Conservation (phyloP, 2,329 filamentous ascomycete species). For the Epicoccum nigrum region DNA sequence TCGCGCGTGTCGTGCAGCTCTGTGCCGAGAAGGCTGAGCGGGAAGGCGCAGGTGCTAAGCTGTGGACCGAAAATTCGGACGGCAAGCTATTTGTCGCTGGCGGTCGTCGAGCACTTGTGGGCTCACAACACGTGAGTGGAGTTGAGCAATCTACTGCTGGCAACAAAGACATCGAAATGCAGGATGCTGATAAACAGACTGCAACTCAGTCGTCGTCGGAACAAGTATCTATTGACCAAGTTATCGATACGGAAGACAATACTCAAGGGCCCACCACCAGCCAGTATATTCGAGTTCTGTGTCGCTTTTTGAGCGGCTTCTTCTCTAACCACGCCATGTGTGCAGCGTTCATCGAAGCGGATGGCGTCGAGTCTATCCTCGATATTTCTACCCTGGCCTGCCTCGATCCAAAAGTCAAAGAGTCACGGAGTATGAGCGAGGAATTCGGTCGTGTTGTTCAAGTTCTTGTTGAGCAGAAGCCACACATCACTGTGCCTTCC, state of each 20-base stretch:
- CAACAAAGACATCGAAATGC: constrained; percentile 66
- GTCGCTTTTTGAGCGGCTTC: constrained; percentile 79
- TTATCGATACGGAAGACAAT: constrained; percentile 58
- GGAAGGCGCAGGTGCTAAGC: constrained; percentile 76
- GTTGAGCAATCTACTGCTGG: constrained; percentile 20
- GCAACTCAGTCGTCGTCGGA: constrained; percentile 7
- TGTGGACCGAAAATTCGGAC: constrained; percentile 67
- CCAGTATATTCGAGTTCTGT: constrained; percentile 76
- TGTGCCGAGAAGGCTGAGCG: constrained; percentile 72
- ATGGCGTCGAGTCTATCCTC: constrained; percentile 82
- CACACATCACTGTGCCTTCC: constrained; percentile 81
- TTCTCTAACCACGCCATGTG: constrained; percentile 77
- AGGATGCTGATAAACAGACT: constrained; percentile 52
- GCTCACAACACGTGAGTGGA: constrained; percentile 48
- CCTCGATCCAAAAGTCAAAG: constrained; percentile 74
- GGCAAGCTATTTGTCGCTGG: constrained; percentile 67
- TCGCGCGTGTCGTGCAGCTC: constrained; percentile 77
- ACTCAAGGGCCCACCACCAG: constrained; percentile 60
- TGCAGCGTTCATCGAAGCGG: constrained; percentile 73
- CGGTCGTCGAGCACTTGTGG: constrained; percentile 53
- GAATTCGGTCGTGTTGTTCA: constrained; percentile 77
- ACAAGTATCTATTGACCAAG: constrained; percentile 44
- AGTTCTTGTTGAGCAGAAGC: constrained; percentile 78
- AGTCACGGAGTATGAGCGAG: constrained; percentile 64
- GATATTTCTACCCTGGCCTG: constrained; percentile 84